A percentile compares a stretch with the other conserved stretches of the same genome.
phyloP scores from a whole-genome alignment of 352 stramenopile genomes.

The Poterioochromonas sp. region DNA sequence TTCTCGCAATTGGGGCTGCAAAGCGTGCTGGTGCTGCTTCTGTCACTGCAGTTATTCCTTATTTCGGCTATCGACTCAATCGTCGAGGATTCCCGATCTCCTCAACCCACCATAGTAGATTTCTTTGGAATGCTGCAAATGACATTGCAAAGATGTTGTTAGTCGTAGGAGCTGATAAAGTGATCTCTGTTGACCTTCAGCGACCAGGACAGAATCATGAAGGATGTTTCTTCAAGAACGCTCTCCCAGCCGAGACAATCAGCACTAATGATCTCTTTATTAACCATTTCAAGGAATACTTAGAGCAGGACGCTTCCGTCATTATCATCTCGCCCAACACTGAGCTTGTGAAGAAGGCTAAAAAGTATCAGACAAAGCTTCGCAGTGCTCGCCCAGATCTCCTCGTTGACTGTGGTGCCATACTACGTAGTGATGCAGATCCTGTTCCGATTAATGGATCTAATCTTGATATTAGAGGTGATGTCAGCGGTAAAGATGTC shows the following conservation, averaged over 20 bases:
- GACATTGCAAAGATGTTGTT: constrained; percentile 30
- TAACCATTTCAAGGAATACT: constrained; percentile 76
- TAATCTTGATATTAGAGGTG: constrained; percentile 22
- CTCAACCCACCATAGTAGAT: constrained; percentile 77
- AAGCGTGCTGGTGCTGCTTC: neutral
- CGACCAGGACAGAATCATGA: constrained; percentile 68
- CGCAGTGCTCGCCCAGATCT: neutral
- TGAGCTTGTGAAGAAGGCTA: constrained; percentile 63
- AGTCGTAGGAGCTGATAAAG: neutral
- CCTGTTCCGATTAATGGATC: neutral
- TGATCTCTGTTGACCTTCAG: constrained; percentile 19
- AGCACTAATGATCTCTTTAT: constrained; percentile 75
- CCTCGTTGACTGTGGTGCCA: neutral
- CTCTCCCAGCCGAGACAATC: constrained; percentile 76
- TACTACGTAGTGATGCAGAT: neutral
- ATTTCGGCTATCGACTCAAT: constrained; percentile 60
- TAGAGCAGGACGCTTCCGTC: constrained; percentile 55
- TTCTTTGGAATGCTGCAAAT: constrained; percentile 66
- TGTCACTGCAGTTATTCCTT: constrained; percentile 26
- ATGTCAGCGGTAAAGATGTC: constrained; percentile 5
- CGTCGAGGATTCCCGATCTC: constrained; percentile 67
- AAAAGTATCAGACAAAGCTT: constrained; percentile 62
- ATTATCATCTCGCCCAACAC: constrained; percentile 70
- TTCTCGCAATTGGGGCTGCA: neutral
- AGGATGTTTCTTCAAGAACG: constrained; percentile 76